phyloP scores from a whole-genome alignment of 1,284 basidiomycete species.

The Golubevia pallescens region DNA sequence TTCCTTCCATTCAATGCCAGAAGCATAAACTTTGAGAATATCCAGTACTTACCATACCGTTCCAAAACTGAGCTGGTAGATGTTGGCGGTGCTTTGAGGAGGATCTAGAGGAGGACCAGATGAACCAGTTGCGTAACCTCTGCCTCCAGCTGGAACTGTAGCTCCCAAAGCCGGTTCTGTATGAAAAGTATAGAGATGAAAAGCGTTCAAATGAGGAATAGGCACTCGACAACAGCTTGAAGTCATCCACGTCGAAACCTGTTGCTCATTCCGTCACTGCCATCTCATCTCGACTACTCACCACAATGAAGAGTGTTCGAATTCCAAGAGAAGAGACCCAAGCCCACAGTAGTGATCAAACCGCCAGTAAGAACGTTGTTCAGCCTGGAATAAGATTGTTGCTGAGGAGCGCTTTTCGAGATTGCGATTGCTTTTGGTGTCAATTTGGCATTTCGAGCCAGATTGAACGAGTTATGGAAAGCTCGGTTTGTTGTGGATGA shows the following conservation, averaged over 20 bases:
- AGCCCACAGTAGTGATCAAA: no score
- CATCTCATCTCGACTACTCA: no score
- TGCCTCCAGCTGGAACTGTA: background rate
- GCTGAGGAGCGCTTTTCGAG: no score
- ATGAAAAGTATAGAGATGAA: no score
- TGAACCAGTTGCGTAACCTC: background rate
- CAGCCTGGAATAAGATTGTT: no score
- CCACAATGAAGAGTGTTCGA: no score
- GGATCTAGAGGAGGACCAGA: conserved; percentile 69
- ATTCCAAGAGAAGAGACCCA: no score
- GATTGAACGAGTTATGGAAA: no score
- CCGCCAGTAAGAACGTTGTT: no score
- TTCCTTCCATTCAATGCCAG: background rate
- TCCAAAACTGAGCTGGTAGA: conserved; percentile 86
- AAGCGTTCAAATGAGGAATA: background rate
- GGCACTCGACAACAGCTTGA: background rate
- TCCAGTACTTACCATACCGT: conserved; percentile 70
- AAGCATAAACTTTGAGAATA: background rate
- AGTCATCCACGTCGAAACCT: background rate
- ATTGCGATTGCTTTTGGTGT: no score
- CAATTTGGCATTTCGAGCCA: no score
- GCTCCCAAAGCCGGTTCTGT: background rate
- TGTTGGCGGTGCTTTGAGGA: conserved; percentile 74
- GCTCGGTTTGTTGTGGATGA: no score
- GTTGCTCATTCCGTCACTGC: background rate